phyloP scores from a whole-genome alignment of 1,139 yeast genomes.

The Taphrina pruni region DNA sequence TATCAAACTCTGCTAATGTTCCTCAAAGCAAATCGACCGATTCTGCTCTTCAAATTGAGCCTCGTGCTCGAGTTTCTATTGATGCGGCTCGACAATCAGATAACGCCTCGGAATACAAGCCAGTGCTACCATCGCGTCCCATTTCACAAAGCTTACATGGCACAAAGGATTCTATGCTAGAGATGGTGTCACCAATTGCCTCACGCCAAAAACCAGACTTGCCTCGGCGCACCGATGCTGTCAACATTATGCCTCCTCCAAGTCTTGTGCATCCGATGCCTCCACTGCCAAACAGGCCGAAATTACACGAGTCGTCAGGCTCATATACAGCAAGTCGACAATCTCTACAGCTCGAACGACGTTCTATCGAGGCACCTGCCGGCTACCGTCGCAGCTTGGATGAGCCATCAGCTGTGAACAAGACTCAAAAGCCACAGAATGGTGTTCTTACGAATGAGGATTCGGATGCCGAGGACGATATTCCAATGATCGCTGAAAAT shows the following conservation, averaged over 20 bases:
- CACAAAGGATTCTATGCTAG: not conserved
- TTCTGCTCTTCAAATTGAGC: too few species aligned
- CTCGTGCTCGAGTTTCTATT: too few species aligned
- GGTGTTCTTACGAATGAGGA: not conserved
- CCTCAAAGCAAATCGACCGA: too few species aligned
- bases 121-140: slow-evolving; percentile 7
- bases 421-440: not conserved
- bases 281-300: slow-evolving; percentile 2
- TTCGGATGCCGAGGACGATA: slow-evolving; percentile 31
- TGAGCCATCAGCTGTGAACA: not conserved
- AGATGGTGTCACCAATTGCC: not conserved
- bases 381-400: slow-evolving; percentile 8
- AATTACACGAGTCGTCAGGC: not conserved
- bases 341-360: slow-evolving; percentile 20
- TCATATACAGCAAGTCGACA: not conserved
- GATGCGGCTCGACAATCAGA: not conserved
- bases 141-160: not conserved
- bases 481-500: slow-evolving; percentile 1
- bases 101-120: not conserved
- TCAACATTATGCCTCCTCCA: not conserved
- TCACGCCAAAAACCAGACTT: slow-evolving; percentile 4
- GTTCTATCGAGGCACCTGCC: not conserved
- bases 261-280: not conserved
- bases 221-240: slow-evolving; percentile 3
- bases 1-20: too few species aligned